phyloP scores from a whole-genome alignment of 352 stramenopile species.

The Phytophthora brassicae region DNA sequence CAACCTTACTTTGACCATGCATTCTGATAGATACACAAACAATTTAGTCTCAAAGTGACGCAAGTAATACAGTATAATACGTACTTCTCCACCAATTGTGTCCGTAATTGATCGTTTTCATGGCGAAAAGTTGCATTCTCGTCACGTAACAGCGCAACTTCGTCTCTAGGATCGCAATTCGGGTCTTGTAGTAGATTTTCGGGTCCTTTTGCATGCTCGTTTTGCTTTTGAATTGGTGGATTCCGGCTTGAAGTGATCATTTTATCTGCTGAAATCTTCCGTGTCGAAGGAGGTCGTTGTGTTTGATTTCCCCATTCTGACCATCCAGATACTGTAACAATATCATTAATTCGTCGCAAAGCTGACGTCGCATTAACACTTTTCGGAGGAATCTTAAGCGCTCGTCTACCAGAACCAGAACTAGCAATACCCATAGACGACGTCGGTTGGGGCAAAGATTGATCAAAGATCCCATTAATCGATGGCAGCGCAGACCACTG shows the following conservation, averaged over 20 bases:
- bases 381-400: conserved; percentile 17
- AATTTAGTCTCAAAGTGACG: background rate
- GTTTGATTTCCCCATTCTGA: conserved; percentile 5
- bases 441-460: background rate
- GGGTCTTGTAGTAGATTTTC: conserved; percentile 2
- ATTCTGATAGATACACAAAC: conserved; percentile 24
- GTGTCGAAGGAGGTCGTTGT: conserved; percentile 17
- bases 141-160: conserved; percentile 15
- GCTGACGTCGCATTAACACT: conserved; percentile 28
- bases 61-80: background rate
- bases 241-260: background rate
- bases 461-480: conserved; percentile 13
- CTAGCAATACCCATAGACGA: background rate
- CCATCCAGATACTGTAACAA: background rate
- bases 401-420: conserved; percentile 3
- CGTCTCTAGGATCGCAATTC: conserved; percentile 6
- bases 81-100: conserved; percentile 43
- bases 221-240: conserved; percentile 3
- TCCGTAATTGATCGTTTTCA: conserved; percentile 30
- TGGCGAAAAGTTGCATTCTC: conserved; percentile 34
- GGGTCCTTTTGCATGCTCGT: background rate
- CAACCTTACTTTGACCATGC: conserved; percentile 38
- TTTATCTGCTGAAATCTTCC: conserved; percentile 2
- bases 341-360: conserved; percentile 9
- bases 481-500: conserved; percentile 15